Base-by-base conservation (phyloP, 805 yeast species). In the Candida xiaguanensis region DNA sequence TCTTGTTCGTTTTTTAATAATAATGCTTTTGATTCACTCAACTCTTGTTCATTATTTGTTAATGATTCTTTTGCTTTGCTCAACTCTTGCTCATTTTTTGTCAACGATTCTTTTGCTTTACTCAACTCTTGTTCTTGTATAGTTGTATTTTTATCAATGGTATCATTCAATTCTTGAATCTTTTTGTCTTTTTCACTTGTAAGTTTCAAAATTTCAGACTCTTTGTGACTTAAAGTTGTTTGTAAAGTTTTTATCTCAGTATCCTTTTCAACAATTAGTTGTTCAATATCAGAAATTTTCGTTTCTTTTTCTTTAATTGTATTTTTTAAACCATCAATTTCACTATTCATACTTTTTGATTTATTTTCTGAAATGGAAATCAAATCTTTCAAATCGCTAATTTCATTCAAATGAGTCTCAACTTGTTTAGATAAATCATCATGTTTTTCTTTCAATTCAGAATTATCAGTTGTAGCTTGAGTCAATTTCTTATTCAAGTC, bases 191-290 rank as follows among this genome's bases (percentile, higher is more conserved):
- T 20, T 20, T 20, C 9, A 20, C 8, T 26, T 26, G 29, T n/a
- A 11, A 26, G 29, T 26, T 26, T 26, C 14, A n/a, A 11, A n/a
- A 13, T 26, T 13, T 26, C 29, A 26, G 15, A 12, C 15, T 30
- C 33, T 16, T 30, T 30, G 8, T 16, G 22, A 5, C 7, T 18
- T 17, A 42, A 22, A 22, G 42, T 43, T 9, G 55, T 34, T 16
- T 36, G n/a, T 6, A 40, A 25, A 17, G 23, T 31, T 13, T 42
- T 28, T n/a, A 42, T 29, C n/a, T 26, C 23, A 3, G 25, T 5
- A 23, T 43, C 39, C n/a, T 17, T 17, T 23, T 35, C 28, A 14
- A 16, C 15, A 12, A 38, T 9, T 13, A 16, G 11, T 15, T 37
- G 20, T 4, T 26, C 17, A 17, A 8, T 14, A 3, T 37, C 18